phyloP scores from a whole-genome alignment of 2,329 filamentous ascomycete species.

The Macrophomina pseudophaseolina region DNA sequence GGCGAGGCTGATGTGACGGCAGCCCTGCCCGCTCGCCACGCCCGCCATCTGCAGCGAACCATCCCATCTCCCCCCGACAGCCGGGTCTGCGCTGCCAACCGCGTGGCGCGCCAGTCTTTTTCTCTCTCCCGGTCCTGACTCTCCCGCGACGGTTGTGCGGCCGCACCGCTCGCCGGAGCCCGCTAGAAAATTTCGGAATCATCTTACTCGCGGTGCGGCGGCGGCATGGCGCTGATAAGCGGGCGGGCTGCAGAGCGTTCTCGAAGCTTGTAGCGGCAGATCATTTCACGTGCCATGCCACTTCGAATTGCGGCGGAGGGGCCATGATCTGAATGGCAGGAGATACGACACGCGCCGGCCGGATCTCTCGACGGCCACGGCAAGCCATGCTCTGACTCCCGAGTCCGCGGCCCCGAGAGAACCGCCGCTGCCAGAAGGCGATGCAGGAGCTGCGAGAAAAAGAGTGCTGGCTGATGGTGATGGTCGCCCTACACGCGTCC shows the following conservation, averaged over 20 bases:
- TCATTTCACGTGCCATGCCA: conserved; percentile 22
- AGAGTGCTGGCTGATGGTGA: conserved; percentile 5
- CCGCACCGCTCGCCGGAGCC: background rate
- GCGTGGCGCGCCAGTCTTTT: background rate
- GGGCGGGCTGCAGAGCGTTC: conserved; percentile 24
- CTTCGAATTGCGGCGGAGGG: conserved; percentile 11
- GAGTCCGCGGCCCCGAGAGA: conserved; percentile 1
- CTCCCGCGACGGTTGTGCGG: no score
- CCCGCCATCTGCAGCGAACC: background rate
- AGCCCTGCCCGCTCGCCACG: background rate
- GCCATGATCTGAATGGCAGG: conserved; percentile 22
- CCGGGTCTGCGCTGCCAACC: background rate
- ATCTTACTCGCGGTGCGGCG: background rate
- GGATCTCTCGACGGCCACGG: conserved; percentile 3
- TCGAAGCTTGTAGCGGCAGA: conserved; percentile 25
- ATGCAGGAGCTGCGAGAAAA: background rate
- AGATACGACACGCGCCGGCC: conserved; percentile 14
- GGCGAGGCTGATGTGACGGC: no score
- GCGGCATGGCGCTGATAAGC: conserved; percentile 12
- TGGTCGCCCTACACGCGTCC: conserved; percentile 22
- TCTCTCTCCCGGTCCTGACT: background rate
- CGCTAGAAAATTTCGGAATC: conserved; percentile 10
- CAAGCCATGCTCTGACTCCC: background rate
- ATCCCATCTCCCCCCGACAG: background rate
- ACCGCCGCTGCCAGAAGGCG: background rate